Evolutionary conservation across 805 yeast genomes (phyloP), one percentile per base, ranked within the genome.

Genomic region (Teunomyces kruisii): DNA sequence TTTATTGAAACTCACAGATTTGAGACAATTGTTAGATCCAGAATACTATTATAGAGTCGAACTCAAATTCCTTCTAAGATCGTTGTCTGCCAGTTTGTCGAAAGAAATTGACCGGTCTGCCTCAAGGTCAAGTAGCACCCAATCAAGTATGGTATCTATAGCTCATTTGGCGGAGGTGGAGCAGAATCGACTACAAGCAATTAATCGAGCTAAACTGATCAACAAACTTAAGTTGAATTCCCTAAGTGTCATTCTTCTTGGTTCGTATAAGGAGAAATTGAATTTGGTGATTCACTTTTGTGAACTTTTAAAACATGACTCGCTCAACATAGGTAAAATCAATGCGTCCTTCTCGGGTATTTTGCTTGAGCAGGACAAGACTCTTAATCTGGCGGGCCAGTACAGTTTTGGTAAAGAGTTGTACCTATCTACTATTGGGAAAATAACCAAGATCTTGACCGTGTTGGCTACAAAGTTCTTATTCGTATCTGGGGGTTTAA

Each of bases 261-360:
- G 72, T 1, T 47, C 67, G 1, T 67, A 67, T 43, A 64, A 62
- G 33, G 68, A 64, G 45, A 67, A 64, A 44, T 49, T 59, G 8
- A 45, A 41, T 7, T 43, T 54, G 33, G 49, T 62, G 15, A 50
- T 58, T 9, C 33, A 55, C 13, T 51, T 62, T 28, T 50, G 55
- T 36, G 56, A 59, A 14, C 16, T 45, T 6, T 50, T 62, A 22
- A 45, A 41, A 12, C 35, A 28, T 9, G 41, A 27, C 8, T 28
- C 32, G 6, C 15, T 55, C 6, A 46, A 43, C 39, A 38, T 51
- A 4, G 29, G 53, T 12, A 26, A 13, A 29, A 28, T 53, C 16
- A 40, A 27, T 10, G 5, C 16, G 15, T n/a, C 36, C 3, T 19
- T 14, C 9, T 33, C 32, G 14, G 13, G 26, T 12, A 28, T 40